phyloP scores from a whole-genome alignment of 257 asterid genomes.

The Solanum raphanifolium region DNA sequence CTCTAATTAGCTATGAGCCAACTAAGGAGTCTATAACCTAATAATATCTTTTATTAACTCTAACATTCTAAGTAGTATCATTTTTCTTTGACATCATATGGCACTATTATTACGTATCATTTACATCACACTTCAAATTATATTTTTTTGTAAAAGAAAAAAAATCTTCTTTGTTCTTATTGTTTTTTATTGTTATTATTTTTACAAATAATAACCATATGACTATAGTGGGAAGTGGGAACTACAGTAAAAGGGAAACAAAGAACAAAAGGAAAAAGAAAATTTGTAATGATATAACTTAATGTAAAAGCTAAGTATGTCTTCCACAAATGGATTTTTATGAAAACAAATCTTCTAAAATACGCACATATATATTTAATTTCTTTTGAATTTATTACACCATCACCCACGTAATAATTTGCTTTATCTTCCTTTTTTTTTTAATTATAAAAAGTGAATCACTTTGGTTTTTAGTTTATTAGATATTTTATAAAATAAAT shows the following conservation, averaged over 20 bases:
- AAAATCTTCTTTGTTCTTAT: background rate
- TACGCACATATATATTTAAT: conserved; percentile 20
- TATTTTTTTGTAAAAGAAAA: background rate
- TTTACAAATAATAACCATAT: background rate
- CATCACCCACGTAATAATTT: background rate
- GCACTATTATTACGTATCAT: background rate
- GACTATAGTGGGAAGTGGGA: background rate
- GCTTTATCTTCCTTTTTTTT: background rate
- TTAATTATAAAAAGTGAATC: background rate
- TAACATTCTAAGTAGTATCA: background rate
- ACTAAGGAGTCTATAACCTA: background rate
- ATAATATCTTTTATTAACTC: background rate
- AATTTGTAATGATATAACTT: conserved; percentile 42
- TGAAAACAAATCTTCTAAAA: conserved; percentile 12
- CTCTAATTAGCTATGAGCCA: background rate
- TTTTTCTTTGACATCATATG: background rate
- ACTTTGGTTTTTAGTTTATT: background rate
- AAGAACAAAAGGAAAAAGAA: background rate
- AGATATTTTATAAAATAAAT: background rate
- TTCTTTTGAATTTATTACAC: background rate
- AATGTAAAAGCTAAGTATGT: conserved; percentile 66
- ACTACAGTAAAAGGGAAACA: background rate
- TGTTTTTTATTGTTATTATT: background rate
- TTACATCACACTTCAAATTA: background rate
- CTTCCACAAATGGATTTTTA: conserved; percentile 21